phyloP scores from a whole-genome alignment of 768 basidiomycete species.

The Sistotremastrum niveocremeum region DNA sequence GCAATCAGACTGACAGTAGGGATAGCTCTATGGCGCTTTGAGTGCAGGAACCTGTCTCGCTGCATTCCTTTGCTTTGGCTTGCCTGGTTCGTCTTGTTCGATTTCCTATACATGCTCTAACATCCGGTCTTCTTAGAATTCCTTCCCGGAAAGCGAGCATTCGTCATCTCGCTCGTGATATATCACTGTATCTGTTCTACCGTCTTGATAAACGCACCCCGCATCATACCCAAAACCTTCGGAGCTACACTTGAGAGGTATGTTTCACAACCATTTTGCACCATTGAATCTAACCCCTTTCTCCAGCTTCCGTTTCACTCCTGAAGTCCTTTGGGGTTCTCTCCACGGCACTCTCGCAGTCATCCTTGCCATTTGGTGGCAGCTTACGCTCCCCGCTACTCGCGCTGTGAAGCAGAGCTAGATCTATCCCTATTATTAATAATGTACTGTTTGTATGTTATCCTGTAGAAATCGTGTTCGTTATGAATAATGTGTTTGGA shows the following conservation, averaged over 20 bases:
- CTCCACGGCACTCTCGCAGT: slow-evolving; percentile 60
- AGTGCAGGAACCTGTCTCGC: slow-evolving; percentile 46
- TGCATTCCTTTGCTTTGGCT: slow-evolving; percentile 46
- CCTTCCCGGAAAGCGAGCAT: slow-evolving; percentile 71
- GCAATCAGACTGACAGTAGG: neutral
- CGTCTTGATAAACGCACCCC: slow-evolving; percentile 58
- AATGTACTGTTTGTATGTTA: no score
- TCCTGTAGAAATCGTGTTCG: no score
- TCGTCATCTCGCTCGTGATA: slow-evolving; percentile 61
- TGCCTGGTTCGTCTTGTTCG: slow-evolving; percentile 46
- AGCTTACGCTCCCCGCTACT: slow-evolving; percentile 35
- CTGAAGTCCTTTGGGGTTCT: slow-evolving; percentile 61
- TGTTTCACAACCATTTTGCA: slow-evolving; percentile 15
- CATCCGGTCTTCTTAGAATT: slow-evolving; percentile 36
- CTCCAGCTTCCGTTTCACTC: slow-evolving; percentile 46
- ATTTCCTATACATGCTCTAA: neutral
- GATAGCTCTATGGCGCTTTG: slow-evolving; percentile 57
- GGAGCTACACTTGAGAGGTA: slow-evolving; percentile 48
- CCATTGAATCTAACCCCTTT: neutral
- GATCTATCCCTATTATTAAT: no score
- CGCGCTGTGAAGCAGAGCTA: no score
- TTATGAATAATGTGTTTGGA: no score
- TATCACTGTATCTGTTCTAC: slow-evolving; percentile 69
- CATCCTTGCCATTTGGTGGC: slow-evolving; percentile 74
- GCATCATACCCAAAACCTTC: slow-evolving; percentile 66